Percentiles rank a stretch among this genome's conserved stretches.
Evolutionary conservation across 139 green algal species (phyloP).

Genomic region (Chlorella sp.): DNA sequence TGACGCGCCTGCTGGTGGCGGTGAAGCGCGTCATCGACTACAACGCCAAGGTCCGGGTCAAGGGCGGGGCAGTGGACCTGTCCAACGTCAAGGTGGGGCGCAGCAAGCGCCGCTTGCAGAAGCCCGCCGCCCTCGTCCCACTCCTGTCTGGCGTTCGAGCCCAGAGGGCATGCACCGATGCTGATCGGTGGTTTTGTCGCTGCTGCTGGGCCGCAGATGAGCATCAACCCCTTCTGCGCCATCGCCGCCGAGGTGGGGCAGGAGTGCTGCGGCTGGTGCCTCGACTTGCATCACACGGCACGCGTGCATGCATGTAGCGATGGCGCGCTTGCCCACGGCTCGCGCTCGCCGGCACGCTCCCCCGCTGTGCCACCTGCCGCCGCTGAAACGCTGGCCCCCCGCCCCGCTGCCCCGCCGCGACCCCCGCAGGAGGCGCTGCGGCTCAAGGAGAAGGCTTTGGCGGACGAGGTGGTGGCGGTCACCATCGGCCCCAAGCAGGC

Average conservation of each 20-base stretch:
- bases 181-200: no score
- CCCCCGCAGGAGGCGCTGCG: constrained; percentile 82
- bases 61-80: constrained; percentile 80
- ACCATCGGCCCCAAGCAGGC: constrained; percentile 71
- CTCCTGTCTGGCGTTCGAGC: no score
- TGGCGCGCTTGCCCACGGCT: background rate
- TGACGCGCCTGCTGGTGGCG: constrained; percentile 37
- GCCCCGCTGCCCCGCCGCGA: background rate
- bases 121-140: no score
- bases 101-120: no score
- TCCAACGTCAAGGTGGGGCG: constrained; percentile 77
- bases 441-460: constrained; percentile 74
- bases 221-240: constrained; percentile 97
- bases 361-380: background rate
- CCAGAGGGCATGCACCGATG: no score
- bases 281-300: no score
- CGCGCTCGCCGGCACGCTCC: background rate
- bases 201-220: no score
- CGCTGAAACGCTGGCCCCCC: background rate
- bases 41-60: constrained; percentile 86
- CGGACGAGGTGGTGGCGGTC: constrained; percentile 85
- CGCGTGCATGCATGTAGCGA: no score
- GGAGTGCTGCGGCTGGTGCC: no score
- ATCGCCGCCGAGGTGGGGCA: no score
- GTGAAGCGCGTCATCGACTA: constrained; percentile 78